phyloP scores from a whole-genome alignment of 2,329 filamentous ascomycete genomes.

The Phialophora verrucosa region DNA sequence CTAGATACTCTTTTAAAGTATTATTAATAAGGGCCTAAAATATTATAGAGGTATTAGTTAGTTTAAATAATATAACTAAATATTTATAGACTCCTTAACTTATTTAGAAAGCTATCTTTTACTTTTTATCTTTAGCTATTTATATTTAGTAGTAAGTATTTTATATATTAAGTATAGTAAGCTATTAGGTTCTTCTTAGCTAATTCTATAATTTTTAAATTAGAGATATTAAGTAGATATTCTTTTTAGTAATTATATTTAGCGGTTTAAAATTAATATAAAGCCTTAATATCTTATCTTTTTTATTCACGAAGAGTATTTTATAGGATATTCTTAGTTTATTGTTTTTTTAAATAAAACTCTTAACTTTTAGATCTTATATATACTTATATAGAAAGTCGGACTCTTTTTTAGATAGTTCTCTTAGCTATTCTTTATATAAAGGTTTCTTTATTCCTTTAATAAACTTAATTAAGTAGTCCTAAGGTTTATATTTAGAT shows the following conservation, averaged over 20 bases:
- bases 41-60: background rate
- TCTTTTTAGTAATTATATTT: too few relatives aligned
- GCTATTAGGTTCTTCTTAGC: background rate
- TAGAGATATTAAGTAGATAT: background rate
- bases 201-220: background rate
- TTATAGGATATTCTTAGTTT: background rate
- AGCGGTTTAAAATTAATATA: background rate
- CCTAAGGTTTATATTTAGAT: background rate
- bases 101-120: constrained; percentile 34
- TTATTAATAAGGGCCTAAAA: constrained; percentile 2
- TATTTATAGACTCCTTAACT: constrained; percentile 29
- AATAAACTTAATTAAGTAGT: background rate
- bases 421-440: too few relatives aligned
- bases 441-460: background rate
- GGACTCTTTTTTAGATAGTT: too few relatives aligned
- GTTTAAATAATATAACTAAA: too few relatives aligned
- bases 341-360: too few relatives aligned
- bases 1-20: background rate
- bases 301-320: constrained; percentile 4
- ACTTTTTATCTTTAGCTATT: constrained; percentile 34
- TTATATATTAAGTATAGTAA: background rate
- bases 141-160: constrained; percentile 27
- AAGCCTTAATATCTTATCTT: background rate
- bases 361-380: too few relatives aligned
- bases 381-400: too few relatives aligned